Evolutionary conservation across 2,329 filamentous ascomycete species (phyloP).

Genomic region (Xylariaceae sp.): DNA sequence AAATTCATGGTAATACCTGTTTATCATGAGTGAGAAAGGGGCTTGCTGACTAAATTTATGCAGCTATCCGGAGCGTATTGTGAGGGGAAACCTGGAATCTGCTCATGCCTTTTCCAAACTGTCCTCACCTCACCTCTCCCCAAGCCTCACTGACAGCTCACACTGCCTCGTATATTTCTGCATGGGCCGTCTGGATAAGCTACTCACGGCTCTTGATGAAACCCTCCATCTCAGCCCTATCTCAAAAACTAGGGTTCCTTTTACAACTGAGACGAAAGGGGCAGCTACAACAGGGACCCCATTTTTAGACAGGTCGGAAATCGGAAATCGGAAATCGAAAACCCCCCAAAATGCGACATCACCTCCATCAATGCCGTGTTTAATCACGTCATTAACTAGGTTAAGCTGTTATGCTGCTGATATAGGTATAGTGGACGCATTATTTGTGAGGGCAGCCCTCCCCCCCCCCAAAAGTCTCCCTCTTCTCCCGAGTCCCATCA

Average conservation of each 20-base stretch:
- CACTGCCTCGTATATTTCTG: slow-evolving; percentile 1
- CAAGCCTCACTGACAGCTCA: neutral
- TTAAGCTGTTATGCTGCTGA: no score
- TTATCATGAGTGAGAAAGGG: no score
- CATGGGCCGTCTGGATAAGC: slow-evolving; percentile 8
- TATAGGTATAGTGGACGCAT: no score
- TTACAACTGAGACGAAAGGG: neutral
- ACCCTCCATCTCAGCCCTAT: slow-evolving; percentile 31
- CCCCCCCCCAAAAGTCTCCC: neutral
- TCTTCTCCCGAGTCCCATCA: neutral
- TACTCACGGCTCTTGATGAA: slow-evolving; percentile 9
- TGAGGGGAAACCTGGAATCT: no score
- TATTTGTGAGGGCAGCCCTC: neutral
- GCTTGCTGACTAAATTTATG: no score
- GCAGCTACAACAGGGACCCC: neutral
- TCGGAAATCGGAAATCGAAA: neutral
- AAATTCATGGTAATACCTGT: no score
- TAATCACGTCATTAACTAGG: no score
- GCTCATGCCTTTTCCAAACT: no score
- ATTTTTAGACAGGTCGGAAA: neutral
- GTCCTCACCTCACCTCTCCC: no score
- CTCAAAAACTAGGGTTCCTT: slow-evolving; percentile 3
- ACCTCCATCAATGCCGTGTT: no score
- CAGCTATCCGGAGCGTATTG: no score
- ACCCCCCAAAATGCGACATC: neutral